Evolutionary conservation across 371 early-diverging fungal genomes (phyloP).

Genomic region (Actinomortierella wolfii): DNA sequence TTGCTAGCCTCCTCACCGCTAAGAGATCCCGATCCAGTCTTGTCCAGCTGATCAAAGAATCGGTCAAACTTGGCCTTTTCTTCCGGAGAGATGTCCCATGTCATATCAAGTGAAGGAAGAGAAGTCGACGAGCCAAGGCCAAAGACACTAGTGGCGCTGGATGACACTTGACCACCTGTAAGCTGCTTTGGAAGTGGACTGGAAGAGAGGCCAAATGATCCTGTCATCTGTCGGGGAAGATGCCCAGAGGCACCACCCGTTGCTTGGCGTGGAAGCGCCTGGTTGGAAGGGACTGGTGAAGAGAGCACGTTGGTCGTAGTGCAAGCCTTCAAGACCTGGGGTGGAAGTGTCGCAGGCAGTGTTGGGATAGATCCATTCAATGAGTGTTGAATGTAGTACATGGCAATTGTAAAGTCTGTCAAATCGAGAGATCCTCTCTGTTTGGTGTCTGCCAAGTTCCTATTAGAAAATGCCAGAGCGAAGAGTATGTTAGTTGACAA

Average conservation of each 20-base stretch:
- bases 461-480: conserved; percentile 18
- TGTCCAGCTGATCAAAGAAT: conserved; percentile 77
- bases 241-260: conserved; percentile 26
- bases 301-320: conserved; percentile 51
- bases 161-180: conserved; percentile 14
- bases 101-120: conserved; percentile 24
- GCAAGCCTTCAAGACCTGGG: conserved; percentile 53
- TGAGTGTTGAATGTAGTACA: conserved; percentile 76
- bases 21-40: conserved; percentile 45
- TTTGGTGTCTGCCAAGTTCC: conserved; percentile 75
- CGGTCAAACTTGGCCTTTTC: conserved; percentile 72
- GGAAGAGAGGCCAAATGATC: conserved; percentile 18
- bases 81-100: conserved; percentile 74
- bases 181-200: conserved; percentile 32
- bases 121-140: background rate
- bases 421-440: conserved; percentile 68
- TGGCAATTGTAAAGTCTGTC: conserved; percentile 80
- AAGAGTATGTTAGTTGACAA: too few species aligned
- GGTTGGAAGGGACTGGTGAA: conserved; percentile 26
- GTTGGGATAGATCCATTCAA: conserved; percentile 65
- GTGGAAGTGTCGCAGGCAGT: conserved; percentile 65
- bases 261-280: conserved; percentile 27
- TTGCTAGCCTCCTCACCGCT: conserved; percentile 70
- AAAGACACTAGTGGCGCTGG: conserved; percentile 3
- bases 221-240: conserved; percentile 35